phyloP scores from a whole-genome alignment of 768 basidiomycete species.

The Lactarius vividus region DNA sequence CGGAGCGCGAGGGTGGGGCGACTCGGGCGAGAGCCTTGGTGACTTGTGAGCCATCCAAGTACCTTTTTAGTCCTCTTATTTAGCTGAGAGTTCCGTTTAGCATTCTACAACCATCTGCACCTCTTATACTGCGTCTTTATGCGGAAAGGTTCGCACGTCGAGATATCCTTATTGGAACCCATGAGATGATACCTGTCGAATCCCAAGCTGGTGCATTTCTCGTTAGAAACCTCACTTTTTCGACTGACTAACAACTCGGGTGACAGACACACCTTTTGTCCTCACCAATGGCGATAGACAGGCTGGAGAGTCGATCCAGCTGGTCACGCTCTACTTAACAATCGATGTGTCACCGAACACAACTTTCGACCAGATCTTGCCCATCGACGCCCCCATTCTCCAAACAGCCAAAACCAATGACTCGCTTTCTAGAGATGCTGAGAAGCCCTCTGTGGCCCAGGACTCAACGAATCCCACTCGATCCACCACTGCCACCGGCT shows the following conservation, averaged over 20 bases:
- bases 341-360: not conserved
- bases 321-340: not conserved
- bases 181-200: not conserved
- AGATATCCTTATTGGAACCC: not conserved
- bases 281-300: not conserved
- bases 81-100: not conserved
- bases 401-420: too few relatives aligned
- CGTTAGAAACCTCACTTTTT: not conserved
- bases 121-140: not conserved
- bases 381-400: too few relatives aligned
- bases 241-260: not conserved
- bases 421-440: not conserved
- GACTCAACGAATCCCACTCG: not conserved
- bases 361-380: not conserved
- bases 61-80: not conserved
- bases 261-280: not conserved
- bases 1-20: not conserved
- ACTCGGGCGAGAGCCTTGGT: too few relatives aligned
- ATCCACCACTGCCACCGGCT: not conserved
- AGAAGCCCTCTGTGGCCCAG: not conserved
- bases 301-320: not conserved
- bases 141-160: not conserved
- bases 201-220: not conserved
- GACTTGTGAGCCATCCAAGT: not conserved
- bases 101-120: not conserved